Base-by-base conservation (phyloP, 2,329 filamentous ascomycete genomes). In the Blastomyces silverae region DNA sequence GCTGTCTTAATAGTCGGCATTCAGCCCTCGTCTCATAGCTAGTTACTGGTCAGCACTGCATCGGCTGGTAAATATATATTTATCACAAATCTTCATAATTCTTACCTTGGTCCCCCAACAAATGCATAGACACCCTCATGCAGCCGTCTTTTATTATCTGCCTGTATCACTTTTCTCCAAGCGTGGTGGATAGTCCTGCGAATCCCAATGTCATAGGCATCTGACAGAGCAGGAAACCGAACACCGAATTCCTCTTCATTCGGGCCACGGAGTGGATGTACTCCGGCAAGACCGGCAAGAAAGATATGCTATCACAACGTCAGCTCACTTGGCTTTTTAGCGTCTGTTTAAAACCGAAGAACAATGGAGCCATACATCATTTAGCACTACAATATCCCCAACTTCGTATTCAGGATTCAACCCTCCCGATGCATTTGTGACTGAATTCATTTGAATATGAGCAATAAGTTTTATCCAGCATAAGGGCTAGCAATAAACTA, bases 111-210 rank as follows among this genome's bases (percentile, higher is more conserved):
- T 20, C 86, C 86, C 22, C 81, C 82, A 57, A 86, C 84, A 71
- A 85, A 89, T 6, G 85, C 85, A 76, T 89, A 89, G 1, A 87
- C 83, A 22, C 86, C 86, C 72, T 89, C 86, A 67, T 87, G 85
- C 67, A 89, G 71, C 67, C 76, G 79, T 65, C 85, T 76, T 50
- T 78, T 78, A 62, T 77, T 79, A 52, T 81, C 76, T 44, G 80
- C 71, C 15, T 78, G 72, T 4, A 70, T 70, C 1, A 85, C 75
- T 66, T 81, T 79, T 56, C 79, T 78, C 84, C 85, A 88, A 34
- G 82, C 80, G 62, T 78, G 77, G 72, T 88, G 85, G 4, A 82
- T 82, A 58, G 81, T 78, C 67, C 82, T 81, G 61, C 86, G 81
- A 57, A 88, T 77, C 53, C 83, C 80, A 15, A 89, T 79, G 69